Base-by-base conservation (phyloP, 2,329 filamentous ascomycete genomes). In the Neonectria faginata region DNA sequence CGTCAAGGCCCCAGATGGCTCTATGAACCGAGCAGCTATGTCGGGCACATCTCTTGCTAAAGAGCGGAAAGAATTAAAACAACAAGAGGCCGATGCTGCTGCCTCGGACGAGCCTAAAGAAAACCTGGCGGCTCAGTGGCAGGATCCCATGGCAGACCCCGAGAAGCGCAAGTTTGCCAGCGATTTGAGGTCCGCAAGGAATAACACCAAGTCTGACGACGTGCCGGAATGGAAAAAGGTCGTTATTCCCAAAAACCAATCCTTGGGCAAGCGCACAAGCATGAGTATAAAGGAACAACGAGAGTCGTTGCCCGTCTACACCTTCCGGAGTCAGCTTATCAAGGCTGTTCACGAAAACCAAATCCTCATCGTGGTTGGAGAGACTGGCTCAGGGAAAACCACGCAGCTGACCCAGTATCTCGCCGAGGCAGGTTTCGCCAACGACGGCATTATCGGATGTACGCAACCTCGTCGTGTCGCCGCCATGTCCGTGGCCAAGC, bases 1-100 rank as follows among this genome's bases (percentile, higher is more conserved):
- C 22, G 93, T 99, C 72, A 98, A 98, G 79, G 96, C 96, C 1
- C 97, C 96, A 0, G 96, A 99, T 79, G 96, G 96, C n/a, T 98
- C 95, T 4, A 90, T 99, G 79, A 99, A 99, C 77, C 88, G 96
- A 74, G 93, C 97, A 52, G 97, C 97, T 16, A 97, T 98, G 92
- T 91, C 94, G 9, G 95, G 96, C 48, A 94, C 95, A 16, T 87
- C 90, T 5, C 81, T 99, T 14, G 92, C 95, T 4, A 97, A 96
- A 77, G 96, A 99, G 76, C 86, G 96, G 57, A 90, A 93, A 76
- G 96, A 99, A 65, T 73, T 97, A 70, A 89, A 93, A 65, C 93
- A 97, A 74, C 92, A 97, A 76, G 95, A 99, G 79, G 89, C 89
- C 0, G 92, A 97, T 64, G 93, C 80, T 82, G 92, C 80, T 82